Evolutionary conservation across 2,329 filamentous ascomycete species (phyloP).

Genomic region (Grosmannia huntii): DNA sequence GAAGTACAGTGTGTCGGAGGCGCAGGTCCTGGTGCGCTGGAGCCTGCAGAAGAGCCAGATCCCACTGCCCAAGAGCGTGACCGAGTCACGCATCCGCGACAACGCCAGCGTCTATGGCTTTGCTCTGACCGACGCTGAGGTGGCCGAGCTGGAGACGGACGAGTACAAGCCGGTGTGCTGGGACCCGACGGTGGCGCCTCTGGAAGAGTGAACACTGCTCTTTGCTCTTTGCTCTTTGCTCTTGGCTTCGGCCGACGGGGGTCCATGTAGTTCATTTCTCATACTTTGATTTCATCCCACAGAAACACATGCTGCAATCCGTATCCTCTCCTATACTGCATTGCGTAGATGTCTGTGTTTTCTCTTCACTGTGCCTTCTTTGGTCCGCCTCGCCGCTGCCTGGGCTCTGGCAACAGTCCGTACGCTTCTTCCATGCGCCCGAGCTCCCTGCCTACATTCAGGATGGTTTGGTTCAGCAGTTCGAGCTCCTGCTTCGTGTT

Average conservation of each 20-base stretch:
- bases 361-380: not conserved
- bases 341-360: not conserved
- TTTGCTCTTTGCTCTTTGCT: too few species aligned
- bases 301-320: too few species aligned
- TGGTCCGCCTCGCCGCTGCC: not conserved
- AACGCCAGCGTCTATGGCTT: slow-evolving; percentile 54
- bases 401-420: not conserved
- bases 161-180: slow-evolving; percentile 18
- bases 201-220: slow-evolving; percentile 7
- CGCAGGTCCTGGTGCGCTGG: slow-evolving; percentile 71
- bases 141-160: slow-evolving; percentile 30
- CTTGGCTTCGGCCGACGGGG: not conserved
- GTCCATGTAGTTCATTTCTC: not conserved
- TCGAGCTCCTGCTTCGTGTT: not conserved
- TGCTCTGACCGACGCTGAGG: slow-evolving; percentile 41
- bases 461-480: not conserved
- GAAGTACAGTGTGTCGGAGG: slow-evolving; percentile 61
- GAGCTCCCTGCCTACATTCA: not conserved
- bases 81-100: slow-evolving; percentile 41
- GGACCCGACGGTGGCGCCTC: slow-evolving; percentile 15
- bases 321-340: not conserved
- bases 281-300: too few species aligned
- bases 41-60: slow-evolving; percentile 66
- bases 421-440: not conserved
- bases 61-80: slow-evolving; percentile 52